Evolutionary conservation across 2,329 filamentous ascomycete species (phyloP).

Genomic region (Aspergillus sp.): DNA sequence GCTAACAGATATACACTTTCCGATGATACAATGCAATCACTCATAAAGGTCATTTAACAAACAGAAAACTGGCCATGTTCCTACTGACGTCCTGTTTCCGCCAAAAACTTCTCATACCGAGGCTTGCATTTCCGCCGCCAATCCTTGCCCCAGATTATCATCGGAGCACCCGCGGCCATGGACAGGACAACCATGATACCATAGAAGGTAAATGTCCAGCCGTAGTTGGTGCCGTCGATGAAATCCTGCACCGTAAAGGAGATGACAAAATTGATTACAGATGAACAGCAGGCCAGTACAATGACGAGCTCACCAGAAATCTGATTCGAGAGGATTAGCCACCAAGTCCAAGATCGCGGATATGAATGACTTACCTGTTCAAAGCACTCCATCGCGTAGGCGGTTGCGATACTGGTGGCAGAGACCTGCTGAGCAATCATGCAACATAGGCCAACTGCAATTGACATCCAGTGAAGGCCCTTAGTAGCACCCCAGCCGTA

Average conservation of each 20-base stretch:
- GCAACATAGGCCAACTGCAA: constrained; percentile 40
- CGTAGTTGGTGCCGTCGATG: constrained; percentile 39
- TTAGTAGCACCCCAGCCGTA: constrained; percentile 44
- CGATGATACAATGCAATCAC: neutral
- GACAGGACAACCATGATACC: constrained; percentile 32
- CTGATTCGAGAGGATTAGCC: constrained; percentile 14
- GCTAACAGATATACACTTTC: neutral
- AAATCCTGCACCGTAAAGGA: constrained; percentile 45
- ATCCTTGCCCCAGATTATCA: constrained; percentile 37
- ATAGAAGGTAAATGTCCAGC: constrained; percentile 39
- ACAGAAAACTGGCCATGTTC: neutral
- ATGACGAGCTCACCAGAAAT: constrained; percentile 43
- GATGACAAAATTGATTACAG: constrained; percentile 38
- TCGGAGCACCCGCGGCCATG: constrained; percentile 30
- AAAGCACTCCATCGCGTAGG: constrained; percentile 48
- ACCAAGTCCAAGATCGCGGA: neutral
- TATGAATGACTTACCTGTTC: constrained; percentile 26
- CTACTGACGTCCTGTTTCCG: constrained; percentile 19
- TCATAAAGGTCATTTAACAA: neutral
- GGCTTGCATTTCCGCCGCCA: constrained; percentile 33
- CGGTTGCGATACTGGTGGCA: constrained; percentile 42
- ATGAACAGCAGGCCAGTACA: constrained; percentile 41
- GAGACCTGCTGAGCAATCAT: constrained; percentile 47
- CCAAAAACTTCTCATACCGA: constrained; percentile 31
- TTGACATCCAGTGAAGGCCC: constrained; percentile 38